Evolutionary conservation across 805 yeast species (phyloP), one percentile per base, ranked within the genome.

Genomic region (Starmerella apis): DNA sequence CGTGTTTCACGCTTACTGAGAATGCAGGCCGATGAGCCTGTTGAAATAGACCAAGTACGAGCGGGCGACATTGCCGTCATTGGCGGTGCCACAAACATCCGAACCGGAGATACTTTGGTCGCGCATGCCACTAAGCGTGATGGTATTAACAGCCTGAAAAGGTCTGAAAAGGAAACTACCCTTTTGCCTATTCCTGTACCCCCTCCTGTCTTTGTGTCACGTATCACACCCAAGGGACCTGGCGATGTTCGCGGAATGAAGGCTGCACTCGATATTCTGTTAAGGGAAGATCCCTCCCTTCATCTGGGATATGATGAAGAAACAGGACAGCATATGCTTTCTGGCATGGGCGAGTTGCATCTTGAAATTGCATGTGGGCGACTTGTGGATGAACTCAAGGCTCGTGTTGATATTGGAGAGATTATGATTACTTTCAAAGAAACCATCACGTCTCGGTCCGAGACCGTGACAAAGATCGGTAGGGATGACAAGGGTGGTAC

Each of bases 341-440:
- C 95, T 18, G 98, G 98, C 28, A 90, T 90, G 97, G 98, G 98
- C 36, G 97, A 92, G 62, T 71, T 92, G 43, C 98, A 92, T 67
- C 71, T 92, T 45, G 97, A 92, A 58, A 87, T 92, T 56, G 83
- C 92, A 1, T 74, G 73, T 43, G 92, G 86, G 59, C 72, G 96
- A 49, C 72, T 87, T 37, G 67, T 85, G n/a, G 76, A 76, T 38
- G 95, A 86, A 51, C 72, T 87, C 74, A 81, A 82, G 63, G 95
- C 94, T 2, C 79, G 81, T 49, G 83, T 85, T 1, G 80, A 80
- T 28, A 73, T 86, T 35, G 87, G 96, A 42, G 80, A 81, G 47
- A 85, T 92, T 19, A 85, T 80, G 69, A 95, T 92, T 4, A 83
- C 96, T 0, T 90, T 84, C 65, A 86, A 85, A 61, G 98, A 92